Conservation (phyloP, 1,284 basidiomycete genomes). For the Tilletiopsis washingtonensis region DNA sequence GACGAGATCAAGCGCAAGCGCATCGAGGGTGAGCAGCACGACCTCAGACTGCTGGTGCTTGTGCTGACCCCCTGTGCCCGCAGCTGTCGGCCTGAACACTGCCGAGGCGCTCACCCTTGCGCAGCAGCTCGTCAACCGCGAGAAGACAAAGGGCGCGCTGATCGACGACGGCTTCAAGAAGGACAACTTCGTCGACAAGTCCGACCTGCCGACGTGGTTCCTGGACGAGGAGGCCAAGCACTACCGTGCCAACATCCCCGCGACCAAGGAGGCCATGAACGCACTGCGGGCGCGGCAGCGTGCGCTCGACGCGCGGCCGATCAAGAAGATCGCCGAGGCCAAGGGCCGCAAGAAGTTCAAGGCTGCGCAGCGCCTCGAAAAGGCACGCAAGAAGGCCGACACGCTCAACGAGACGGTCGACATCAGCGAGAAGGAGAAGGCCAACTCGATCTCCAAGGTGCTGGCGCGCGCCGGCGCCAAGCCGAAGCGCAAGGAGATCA, state of each 20-base stretch:
- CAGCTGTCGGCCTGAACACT: slow-evolving; percentile 73
- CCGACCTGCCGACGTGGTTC: slow-evolving; percentile 91
- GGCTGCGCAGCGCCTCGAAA: slow-evolving; percentile 74
- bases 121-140: slow-evolving; percentile 81
- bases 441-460: slow-evolving; percentile 82
- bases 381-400: slow-evolving; percentile 93
- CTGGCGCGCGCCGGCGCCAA: slow-evolving; percentile 62
- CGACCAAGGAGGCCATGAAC: slow-evolving; percentile 90
- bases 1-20: slow-evolving; percentile 65
- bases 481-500: slow-evolving; percentile 64
- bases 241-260: slow-evolving; percentile 88
- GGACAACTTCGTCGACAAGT: slow-evolving; percentile 75
- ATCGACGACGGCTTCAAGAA: slow-evolving; percentile 95
- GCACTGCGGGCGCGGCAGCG: slow-evolving; percentile 82
- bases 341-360: slow-evolving; percentile 95
- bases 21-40: slow-evolving; percentile 57
- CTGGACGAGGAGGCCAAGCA: slow-evolving; percentile 88
- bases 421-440: slow-evolving; percentile 74
- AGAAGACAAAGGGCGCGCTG: slow-evolving; percentile 78
- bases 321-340: slow-evolving; percentile 98
- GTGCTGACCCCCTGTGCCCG: slow-evolving; percentile 49
- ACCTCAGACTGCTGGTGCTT: slow-evolving; percentile 30
- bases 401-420: slow-evolving; percentile 81
- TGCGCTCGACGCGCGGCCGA: slow-evolving; percentile 89
- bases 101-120: slow-evolving; percentile 88